These are phyloP conservation scores for Hansenula lynferdii DNA, from an alignment of 1,139 yeast species.

Conservation along the genomic window DNA sequence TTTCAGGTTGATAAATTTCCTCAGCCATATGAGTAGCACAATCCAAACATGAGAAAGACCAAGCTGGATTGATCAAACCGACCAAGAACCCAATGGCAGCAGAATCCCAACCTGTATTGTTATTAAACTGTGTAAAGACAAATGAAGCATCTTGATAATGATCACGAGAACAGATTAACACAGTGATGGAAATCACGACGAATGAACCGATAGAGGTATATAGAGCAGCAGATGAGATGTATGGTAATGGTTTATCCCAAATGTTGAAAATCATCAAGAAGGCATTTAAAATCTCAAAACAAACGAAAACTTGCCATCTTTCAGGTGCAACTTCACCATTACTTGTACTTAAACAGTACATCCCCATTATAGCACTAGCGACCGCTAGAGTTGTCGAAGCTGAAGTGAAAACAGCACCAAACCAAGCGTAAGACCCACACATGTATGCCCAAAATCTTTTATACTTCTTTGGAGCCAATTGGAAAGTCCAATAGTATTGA, in stretches of 20 bases:
- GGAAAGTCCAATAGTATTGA: slow-evolving; percentile 61
- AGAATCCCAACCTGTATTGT: slow-evolving; percentile 59
- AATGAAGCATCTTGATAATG: slow-evolving; percentile 50
- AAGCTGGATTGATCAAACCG: slow-evolving; percentile 58
- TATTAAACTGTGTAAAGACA: slow-evolving; percentile 56
- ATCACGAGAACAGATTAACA: slow-evolving; percentile 51
- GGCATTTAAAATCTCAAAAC: slow-evolving; percentile 40
- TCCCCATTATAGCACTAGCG: slow-evolving; percentile 49
- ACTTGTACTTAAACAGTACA: slow-evolving; percentile 41
- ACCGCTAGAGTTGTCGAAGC: slow-evolving; percentile 56
- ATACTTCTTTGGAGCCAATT: slow-evolving; percentile 45
- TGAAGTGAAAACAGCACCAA: slow-evolving; percentile 54
- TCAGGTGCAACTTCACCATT: slow-evolving; percentile 40
- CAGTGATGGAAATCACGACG: slow-evolving; percentile 49
- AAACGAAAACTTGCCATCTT: slow-evolving; percentile 57
- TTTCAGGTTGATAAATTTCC: slow-evolving; percentile 51
- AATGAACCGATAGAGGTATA: slow-evolving; percentile 53
- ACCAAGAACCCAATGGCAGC: slow-evolving; percentile 56
- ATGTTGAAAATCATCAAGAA: slow-evolving; percentile 48
- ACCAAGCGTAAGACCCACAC: slow-evolving; percentile 57
- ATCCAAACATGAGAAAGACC: slow-evolving; percentile 61
- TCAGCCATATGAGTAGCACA: slow-evolving; percentile 66
- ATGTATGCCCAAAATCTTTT: slow-evolving; percentile 49
- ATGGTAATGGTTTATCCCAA: slow-evolving; percentile 53
- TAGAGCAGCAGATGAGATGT: slow-evolving; percentile 46